Percentiles rank a stretch among this genome's conserved stretches.
phyloP scores from a whole-genome alignment of 2,329 filamentous ascomycete genomes.

The Colletotrichum nymphaeae region DNA sequence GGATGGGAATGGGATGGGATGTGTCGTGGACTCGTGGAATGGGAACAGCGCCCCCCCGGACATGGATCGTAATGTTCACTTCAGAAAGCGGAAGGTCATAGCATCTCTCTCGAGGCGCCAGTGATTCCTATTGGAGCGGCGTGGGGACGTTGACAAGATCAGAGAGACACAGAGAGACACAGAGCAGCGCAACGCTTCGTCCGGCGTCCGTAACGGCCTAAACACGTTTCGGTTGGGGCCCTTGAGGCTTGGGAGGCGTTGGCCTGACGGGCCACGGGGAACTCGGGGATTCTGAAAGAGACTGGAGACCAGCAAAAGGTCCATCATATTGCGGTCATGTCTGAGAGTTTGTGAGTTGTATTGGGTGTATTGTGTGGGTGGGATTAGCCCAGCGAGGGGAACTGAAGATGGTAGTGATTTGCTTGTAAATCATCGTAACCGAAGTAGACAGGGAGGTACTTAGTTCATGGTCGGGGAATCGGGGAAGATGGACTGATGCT shows the following conservation, averaged over 20 bases:
- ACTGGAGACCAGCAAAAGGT: too few species aligned
- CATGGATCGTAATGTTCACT: constrained; percentile 1
- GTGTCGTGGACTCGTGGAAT: background rate
- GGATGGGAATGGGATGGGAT: constrained; percentile 1
- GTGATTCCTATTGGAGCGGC: constrained; percentile 27
- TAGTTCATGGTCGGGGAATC: background rate
- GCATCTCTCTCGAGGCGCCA: constrained; percentile 15
- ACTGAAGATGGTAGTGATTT: constrained; percentile 11
- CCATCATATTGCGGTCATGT: constrained; percentile 25
- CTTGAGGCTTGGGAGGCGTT: background rate
- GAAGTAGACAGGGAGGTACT: background rate
- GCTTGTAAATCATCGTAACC: background rate
- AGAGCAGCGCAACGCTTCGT: background rate
- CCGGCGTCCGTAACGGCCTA: constrained; percentile 21
- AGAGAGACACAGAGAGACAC: too few species aligned
- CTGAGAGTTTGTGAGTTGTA: background rate
- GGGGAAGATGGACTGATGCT: background rate
- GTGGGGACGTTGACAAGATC: background rate
- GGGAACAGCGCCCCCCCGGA: background rate
- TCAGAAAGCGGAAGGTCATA: constrained; percentile 30
- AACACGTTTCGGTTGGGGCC: constrained; percentile 16
- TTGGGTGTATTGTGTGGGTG: constrained; percentile 4
- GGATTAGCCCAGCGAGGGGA: background rate
- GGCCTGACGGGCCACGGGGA: background rate
- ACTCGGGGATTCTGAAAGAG: background rate